Base-by-base conservation (phyloP, 805 yeast species). In the Cyberlindnera mycetangii region DNA sequence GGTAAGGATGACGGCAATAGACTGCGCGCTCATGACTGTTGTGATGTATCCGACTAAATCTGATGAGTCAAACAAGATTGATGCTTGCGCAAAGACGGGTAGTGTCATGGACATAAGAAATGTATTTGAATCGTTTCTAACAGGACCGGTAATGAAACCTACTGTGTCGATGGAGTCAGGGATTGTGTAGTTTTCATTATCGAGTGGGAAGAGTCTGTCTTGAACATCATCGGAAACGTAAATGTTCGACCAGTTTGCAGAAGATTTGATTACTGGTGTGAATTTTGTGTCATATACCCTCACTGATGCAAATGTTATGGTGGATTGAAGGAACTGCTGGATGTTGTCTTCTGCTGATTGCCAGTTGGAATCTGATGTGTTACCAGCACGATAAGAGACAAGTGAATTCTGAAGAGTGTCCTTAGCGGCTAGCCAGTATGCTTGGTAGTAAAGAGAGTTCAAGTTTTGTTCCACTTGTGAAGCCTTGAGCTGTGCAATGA, bases 401-500 rank as follows among this genome's bases (percentile, higher is more conserved):
- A 89, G 66, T 0, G 93, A 80, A 12, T 64, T 55, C 49, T 81
- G 83, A 8, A 89, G 59, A 1, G 81, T 62, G 45, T 80, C 85
- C 53, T 82, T 74, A 3, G 79, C 70, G 1, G 87, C 67, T 9
- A 89, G 66, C 70, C 85, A 81, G 45, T 74, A 74, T 3, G 82
- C 75, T 62, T 88, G 95, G 58, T 82, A 85, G 60, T 79, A 83
- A 21, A 78, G 68, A 48, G 71, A 75, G 47, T 76, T 76, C 46
- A 86, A 67, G 32, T 79, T 75, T 64, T 88, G 96, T 43, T 74
- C 75, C 17, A 89, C 69, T 62, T 89, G 96, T 0, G 90, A 76
- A 0, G 92, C 79, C 62, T 88, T 89, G 44, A 89, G 68, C 61
- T 85, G 85, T 2, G 96, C 85, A 17, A 89, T 85, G 35, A 87